Evolutionary conservation across 305 asterid species (phyloP).

Genomic region (Coffea humblotiana): DNA sequence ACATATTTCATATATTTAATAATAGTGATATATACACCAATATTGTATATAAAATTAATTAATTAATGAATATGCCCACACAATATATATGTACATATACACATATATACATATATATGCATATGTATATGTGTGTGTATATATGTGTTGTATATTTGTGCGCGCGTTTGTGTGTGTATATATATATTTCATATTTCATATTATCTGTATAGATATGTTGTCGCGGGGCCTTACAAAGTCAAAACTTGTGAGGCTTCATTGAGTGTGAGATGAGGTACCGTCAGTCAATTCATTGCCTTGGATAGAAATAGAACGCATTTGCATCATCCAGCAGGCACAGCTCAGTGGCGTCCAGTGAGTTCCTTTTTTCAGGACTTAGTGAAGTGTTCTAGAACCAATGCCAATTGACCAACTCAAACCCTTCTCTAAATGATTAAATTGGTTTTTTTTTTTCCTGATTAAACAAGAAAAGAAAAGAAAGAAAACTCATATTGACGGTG

Average conservation of each 20-base stretch:
- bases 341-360: background rate
- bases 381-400: background rate
- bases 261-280: background rate
- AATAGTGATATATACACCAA: no score
- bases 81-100: no score
- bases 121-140: no score
- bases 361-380: background rate
- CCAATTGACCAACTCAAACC: slow-evolving; percentile 1
- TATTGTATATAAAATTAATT: no score
- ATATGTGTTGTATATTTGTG: no score
- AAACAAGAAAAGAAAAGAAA: no score
- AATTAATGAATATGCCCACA: no score
- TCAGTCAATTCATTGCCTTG: slow-evolving; percentile 6
- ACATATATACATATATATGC: no score
- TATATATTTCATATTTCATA: no score
- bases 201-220: no score
- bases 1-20: no score
- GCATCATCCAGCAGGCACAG: background rate
- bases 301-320: background rate
- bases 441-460: background rate
- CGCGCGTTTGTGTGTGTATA: no score
- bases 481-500: background rate
- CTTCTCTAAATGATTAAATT: background rate
- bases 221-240: background rate
- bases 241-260: background rate